A percentile compares a stretch with the other conserved stretches of the same genome.
Conservation (phyloP, 2,329 filamentous ascomycete genomes). For the Thielaviopsis musarum region DNA sequence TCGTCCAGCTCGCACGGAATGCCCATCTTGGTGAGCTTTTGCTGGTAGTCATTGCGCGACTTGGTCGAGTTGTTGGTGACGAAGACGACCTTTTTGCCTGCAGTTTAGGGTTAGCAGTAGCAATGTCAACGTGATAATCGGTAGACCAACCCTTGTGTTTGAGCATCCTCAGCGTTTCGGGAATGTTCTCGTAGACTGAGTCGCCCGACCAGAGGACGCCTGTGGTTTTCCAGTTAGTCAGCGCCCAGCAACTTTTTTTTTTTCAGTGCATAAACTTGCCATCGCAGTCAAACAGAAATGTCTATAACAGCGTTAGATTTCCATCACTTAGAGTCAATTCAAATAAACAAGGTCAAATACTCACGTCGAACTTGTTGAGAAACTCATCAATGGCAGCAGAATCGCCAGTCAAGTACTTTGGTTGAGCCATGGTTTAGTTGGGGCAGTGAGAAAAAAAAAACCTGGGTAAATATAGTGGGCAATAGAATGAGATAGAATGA, state of each 20-base stretch:
- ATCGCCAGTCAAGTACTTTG: constrained; percentile 66
- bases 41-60: constrained; percentile 77
- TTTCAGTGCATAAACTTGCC: constrained; percentile 35
- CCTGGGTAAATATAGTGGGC: too few species aligned
- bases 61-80: constrained; percentile 99
- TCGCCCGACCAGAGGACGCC: constrained; percentile 96
- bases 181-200: constrained; percentile 67
- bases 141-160: constrained; percentile 50
- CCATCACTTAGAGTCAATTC: neutral
- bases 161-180: constrained; percentile 71
- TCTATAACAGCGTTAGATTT: constrained; percentile 30
- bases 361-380: constrained; percentile 79
- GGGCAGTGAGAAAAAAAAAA: neutral
- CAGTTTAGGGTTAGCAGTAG: neutral
- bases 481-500: too few species aligned
- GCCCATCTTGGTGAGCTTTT: constrained; percentile 69
- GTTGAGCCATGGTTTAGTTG: constrained; percentile 19
- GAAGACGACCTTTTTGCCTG: constrained; percentile 84
- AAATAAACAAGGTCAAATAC: constrained; percentile 20
- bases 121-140: neutral
- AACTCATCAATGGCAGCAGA: constrained; percentile 63
- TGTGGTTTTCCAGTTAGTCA: constrained; percentile 21
- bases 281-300: constrained; percentile 94
- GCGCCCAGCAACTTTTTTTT: neutral
- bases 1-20: constrained; percentile 73